A percentile compares a stretch with the other conserved stretches of the same genome.
Evolutionary conservation across 148 eudicot genomes (phyloP).

Genomic region (Rhododendron vialii): DNA sequence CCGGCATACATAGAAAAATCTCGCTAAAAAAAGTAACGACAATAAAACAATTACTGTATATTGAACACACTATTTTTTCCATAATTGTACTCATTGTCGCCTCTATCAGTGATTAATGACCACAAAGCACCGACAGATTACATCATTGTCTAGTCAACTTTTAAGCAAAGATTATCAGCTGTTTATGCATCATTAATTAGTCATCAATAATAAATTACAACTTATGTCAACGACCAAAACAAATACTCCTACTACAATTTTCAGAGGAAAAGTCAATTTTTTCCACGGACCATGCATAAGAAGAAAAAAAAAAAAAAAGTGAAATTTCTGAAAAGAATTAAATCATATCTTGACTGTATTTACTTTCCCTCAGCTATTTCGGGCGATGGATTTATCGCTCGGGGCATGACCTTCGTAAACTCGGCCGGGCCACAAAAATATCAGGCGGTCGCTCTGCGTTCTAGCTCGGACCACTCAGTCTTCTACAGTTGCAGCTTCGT

Average conservation of each 20-base stretch:
- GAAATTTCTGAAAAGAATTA: neutral
- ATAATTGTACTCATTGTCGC: neutral
- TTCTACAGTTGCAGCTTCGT: slow-evolving; percentile 31
- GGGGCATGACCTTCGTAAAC: slow-evolving; percentile 30
- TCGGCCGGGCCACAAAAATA: slow-evolving; percentile 26
- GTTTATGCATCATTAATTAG: neutral
- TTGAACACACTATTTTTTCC: no score
- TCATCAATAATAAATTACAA: neutral
- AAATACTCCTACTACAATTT: neutral
- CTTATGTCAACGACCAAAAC: neutral
- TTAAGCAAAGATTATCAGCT: neutral
- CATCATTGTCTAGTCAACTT: neutral
- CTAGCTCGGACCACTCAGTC: slow-evolving; percentile 23
- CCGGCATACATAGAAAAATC: no score
- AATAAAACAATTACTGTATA: no score
- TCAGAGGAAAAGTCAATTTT: neutral
- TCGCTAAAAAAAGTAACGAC: no score
- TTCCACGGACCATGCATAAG: neutral
- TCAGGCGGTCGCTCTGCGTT: slow-evolving; percentile 28
- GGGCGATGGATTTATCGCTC: slow-evolving; percentile 23
- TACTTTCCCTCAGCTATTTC: slow-evolving; percentile 10
- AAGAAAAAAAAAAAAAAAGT: neutral
- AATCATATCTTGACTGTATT: neutral
- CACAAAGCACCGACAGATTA: neutral
- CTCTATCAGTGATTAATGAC: neutral